Conservation (phyloP, 2,329 filamentous ascomycete species). For the Verticillium zaregamsianum region DNA sequence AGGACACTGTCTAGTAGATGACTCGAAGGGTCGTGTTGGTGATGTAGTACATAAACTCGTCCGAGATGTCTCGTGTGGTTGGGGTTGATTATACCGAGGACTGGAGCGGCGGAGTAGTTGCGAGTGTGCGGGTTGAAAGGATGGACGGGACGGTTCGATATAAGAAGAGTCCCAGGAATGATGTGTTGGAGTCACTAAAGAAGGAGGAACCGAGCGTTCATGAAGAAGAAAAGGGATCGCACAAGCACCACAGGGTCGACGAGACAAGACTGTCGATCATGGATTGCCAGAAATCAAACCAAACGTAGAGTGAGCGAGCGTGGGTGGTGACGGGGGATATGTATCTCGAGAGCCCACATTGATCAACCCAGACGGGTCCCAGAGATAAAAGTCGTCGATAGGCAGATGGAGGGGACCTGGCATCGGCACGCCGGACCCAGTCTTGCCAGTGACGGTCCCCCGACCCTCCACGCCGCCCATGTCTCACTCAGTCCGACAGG, state of each 20-base stretch:
- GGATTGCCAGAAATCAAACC: conserved; percentile 35
- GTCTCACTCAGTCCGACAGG: conserved; percentile 49
- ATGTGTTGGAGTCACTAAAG: conserved; percentile 38
- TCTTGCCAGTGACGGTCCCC: conserved; percentile 12
- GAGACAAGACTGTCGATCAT: conserved; percentile 13
- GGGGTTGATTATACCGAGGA: conserved; percentile 11
- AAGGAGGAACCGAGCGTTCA: conserved; percentile 47
- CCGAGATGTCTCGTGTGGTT: not conserved
- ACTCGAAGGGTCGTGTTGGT: conserved; percentile 21
- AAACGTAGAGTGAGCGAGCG: conserved; percentile 25
- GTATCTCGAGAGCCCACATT: conserved; percentile 35
- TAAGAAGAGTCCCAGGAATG: conserved; percentile 35
- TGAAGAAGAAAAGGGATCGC: conserved; percentile 40
- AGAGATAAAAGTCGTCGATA: conserved; percentile 35
- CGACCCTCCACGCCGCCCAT: conserved; percentile 23
- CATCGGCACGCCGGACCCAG: conserved; percentile 19
- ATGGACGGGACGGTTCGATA: conserved; percentile 33
- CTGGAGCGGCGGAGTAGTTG: not conserved
- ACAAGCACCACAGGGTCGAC: conserved; percentile 33
- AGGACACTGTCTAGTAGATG: conserved; percentile 9
- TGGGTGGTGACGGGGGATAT: conserved; percentile 45
- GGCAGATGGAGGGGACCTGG: conserved; percentile 14
- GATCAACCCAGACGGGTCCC: conserved; percentile 27
- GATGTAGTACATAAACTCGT: conserved; percentile 12
- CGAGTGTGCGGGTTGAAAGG: conserved; percentile 30